These are phyloP conservation scores for Diaporthe capsici DNA, from an alignment of 2,329 filamentous ascomycete genomes.

Conservation along the genomic window DNA sequence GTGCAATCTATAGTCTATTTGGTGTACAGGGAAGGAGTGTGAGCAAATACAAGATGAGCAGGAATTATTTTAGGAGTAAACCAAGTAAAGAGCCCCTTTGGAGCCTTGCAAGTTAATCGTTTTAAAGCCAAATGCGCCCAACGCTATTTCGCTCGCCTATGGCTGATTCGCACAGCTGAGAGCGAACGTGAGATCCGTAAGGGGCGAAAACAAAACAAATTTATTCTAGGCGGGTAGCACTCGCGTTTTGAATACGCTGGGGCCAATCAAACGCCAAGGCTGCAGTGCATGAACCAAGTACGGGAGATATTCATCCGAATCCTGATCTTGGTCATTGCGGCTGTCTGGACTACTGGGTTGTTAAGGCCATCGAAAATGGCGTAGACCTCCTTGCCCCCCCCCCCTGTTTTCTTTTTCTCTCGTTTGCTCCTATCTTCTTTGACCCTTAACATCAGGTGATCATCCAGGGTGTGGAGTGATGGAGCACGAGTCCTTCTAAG, in stretches of 20 bases:
- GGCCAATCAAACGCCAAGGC: conserved; percentile 1
- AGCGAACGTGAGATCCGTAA: not conserved
- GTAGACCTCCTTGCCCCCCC: too few species aligned
- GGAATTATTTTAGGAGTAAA: not conserved
- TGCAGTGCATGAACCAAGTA: not conserved
- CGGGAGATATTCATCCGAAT: conserved; percentile 13
- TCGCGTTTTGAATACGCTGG: not conserved
- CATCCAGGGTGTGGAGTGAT: too few species aligned
- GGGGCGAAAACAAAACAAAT: not conserved
- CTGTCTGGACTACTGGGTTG: too few species aligned
- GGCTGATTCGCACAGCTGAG: not conserved
- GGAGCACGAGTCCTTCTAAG: too few species aligned
- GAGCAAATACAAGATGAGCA: not conserved
- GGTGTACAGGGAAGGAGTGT: not conserved
- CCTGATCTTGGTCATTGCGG: not conserved
- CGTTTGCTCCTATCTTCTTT: too few species aligned
- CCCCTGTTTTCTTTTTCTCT: too few species aligned
- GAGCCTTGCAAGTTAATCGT: not conserved
- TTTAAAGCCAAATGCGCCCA: not conserved
- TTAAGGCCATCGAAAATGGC: too few species aligned
- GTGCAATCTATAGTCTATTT: not conserved
- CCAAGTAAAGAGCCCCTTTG: not conserved
- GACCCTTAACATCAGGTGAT: too few species aligned
- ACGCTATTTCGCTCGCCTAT: not conserved
- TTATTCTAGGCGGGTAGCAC: not conserved